These are phyloP conservation scores for Chloris gayana DNA, from an alignment of 176 grass and related monocot genomes.

Conservation along the genomic window DNA sequence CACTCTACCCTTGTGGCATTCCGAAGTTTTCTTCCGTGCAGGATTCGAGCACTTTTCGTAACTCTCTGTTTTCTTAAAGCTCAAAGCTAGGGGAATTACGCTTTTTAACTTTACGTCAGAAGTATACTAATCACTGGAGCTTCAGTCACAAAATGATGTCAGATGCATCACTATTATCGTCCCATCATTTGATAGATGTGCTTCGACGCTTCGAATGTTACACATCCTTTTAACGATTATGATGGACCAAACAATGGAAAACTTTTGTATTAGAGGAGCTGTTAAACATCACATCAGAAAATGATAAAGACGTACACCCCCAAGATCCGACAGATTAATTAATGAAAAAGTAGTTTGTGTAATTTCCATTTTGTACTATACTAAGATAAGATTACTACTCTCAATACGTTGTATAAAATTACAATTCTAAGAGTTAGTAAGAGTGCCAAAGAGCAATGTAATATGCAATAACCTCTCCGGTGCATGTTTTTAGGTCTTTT, in stretches of 20 bases:
- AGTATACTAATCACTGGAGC: no score
- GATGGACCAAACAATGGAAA: slow-evolving; percentile 5
- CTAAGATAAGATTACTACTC: no score
- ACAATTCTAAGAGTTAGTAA: no score
- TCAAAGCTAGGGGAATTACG: neutral
- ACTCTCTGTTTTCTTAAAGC: neutral
- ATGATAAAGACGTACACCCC: neutral
- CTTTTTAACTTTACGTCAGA: neutral
- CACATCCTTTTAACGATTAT: neutral
- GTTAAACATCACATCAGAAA: neutral
- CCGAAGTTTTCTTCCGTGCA: slow-evolving; percentile 15
- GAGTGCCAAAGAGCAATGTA: no score
- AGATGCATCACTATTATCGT: slow-evolving; percentile 1
- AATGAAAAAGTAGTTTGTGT: neutral
- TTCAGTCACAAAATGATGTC: neutral
- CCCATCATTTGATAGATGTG: slow-evolving; percentile 4
- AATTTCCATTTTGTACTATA: no score
- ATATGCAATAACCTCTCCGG: no score
- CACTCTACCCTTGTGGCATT: neutral
- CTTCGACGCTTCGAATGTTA: slow-evolving; percentile 30
- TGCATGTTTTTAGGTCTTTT: no score
- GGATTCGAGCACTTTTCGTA: neutral
- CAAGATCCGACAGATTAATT: neutral
- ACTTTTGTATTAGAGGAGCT: neutral
- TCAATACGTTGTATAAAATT: no score